These are phyloP conservation scores for Funneliformis caledonium DNA, from an alignment of 371 early-diverging fungal species.

Conservation along the genomic window DNA sequence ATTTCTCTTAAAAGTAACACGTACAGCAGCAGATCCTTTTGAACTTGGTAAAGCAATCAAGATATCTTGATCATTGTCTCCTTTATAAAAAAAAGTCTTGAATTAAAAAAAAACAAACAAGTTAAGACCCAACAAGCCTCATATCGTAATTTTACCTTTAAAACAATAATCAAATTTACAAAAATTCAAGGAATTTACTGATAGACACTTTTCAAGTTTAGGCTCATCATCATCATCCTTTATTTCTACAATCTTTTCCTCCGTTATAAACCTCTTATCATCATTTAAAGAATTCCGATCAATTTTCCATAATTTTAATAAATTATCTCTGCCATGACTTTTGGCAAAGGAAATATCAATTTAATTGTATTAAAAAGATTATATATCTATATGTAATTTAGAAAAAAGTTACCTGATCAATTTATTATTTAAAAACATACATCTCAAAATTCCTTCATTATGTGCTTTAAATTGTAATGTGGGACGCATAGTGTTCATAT, in stretches of 20 bases:
- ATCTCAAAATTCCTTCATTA: slow-evolving; percentile 18
- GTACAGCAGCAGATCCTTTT: background rate
- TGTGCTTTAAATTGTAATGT: slow-evolving; percentile 34
- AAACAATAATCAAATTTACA: slow-evolving; percentile 50
- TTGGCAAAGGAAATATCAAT: background rate
- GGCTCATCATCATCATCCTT: slow-evolving; percentile 19
- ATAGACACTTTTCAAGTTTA: slow-evolving; percentile 42
- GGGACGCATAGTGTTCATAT: slow-evolving; percentile 19
- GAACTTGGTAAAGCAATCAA: slow-evolving; percentile 40
- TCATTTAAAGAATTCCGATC: slow-evolving; percentile 27
- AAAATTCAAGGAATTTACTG: slow-evolving; percentile 51
- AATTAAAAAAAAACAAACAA: slow-evolving; percentile 41
- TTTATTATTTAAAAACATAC: background rate
- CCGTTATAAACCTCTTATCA: slow-evolving; percentile 7
- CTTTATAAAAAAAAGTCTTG: slow-evolving; percentile 42
- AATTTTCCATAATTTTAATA: slow-evolving; percentile 52
- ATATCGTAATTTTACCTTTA: slow-evolving; percentile 26
- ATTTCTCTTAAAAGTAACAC: background rate
- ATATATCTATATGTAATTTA: background rate
- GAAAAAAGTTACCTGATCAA: slow-evolving; percentile 30
- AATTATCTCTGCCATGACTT: slow-evolving; percentile 59
- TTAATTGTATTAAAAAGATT: background rate
- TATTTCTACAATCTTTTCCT: background rate
- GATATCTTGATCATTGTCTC: slow-evolving; percentile 44
- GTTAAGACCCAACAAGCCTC: background rate